Percentiles rank a stretch among this genome's conserved stretches.
These are phyloP conservation scores for Nepenthes mirabilis DNA, from an alignment of 148 eudicot genomes.

Conservation along the genomic window DNA sequence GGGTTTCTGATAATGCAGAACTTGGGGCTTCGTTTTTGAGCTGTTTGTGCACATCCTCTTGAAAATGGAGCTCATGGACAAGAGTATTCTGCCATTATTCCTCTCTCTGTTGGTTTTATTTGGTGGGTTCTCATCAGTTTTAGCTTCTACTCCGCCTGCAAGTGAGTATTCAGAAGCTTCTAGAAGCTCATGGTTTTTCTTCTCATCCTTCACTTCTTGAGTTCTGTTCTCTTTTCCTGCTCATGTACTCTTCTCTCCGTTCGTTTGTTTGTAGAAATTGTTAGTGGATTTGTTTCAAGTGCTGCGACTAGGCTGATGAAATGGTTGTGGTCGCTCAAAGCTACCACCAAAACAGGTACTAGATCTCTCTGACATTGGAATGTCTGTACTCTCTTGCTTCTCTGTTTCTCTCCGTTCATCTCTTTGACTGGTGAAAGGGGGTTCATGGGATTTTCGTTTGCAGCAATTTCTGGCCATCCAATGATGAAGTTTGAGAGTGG, in stretches of 20 bases:
- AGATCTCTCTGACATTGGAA: constrained; percentile 3
- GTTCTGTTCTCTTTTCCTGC: constrained; percentile 5
- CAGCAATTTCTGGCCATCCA: constrained; percentile 74
- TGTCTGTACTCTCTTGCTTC: not conserved
- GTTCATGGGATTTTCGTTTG: constrained; percentile 3
- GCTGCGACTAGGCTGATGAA: constrained; percentile 55
- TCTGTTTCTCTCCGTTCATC: not conserved
- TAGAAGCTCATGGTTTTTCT: constrained; percentile 1
- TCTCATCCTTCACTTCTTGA: constrained; percentile 4
- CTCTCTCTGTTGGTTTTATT: constrained; percentile 30
- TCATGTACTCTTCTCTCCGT: not conserved
- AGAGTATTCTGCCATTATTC: constrained; percentile 16
- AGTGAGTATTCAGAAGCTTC: constrained; percentile 32
- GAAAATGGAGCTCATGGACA: constrained; percentile 24
- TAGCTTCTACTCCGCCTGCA: constrained; percentile 55
- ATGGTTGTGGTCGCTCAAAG: constrained; percentile 80
- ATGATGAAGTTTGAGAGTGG: constrained; percentile 98
- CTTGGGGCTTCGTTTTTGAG: constrained; percentile 10
- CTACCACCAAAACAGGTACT: constrained; percentile 75
- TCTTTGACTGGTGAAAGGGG: not conserved
- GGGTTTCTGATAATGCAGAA: constrained; percentile 33
- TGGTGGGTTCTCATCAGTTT: constrained; percentile 42
- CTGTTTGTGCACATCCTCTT: constrained; percentile 5
- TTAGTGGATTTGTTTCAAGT: constrained; percentile 68
- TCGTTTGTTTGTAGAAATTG: constrained; percentile 49